phyloP scores from a whole-genome alignment of 768 basidiomycete species.

The Suillus weaverae region DNA sequence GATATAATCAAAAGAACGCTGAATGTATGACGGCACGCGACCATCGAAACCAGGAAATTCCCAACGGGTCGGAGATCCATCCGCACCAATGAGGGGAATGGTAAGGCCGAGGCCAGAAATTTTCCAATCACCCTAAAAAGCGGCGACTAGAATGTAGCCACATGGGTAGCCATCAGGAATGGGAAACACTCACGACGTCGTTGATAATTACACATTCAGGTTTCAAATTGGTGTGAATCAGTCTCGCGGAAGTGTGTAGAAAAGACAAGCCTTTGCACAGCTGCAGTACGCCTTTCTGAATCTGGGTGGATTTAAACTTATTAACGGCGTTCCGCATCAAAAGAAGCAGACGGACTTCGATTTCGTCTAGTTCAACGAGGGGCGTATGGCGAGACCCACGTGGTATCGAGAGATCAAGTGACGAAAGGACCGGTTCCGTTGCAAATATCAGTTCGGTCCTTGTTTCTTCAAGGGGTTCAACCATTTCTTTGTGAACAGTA shows the following conservation, averaged over 20 bases:
- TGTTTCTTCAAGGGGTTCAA: conserved; percentile 94
- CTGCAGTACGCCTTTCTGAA: conserved; percentile 95
- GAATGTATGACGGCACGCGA: conserved; percentile 74
- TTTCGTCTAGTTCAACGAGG: conserved; percentile 88
- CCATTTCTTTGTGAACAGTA: conserved; percentile 68
- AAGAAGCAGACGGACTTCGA: conserved; percentile 62
- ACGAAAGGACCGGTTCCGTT: conserved; percentile 86
- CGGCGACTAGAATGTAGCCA: neutral
- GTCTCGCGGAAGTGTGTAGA: conserved; percentile 86
- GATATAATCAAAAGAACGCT: conserved; percentile 94
- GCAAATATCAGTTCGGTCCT: conserved; percentile 88
- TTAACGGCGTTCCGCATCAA: neutral
- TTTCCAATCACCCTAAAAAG: conserved; percentile 88
- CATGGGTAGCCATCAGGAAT: neutral
- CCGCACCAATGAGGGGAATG: conserved; percentile 66
- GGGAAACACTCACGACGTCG: conserved; percentile 59
- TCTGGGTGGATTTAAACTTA: conserved; percentile 43
- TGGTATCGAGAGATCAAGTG: conserved; percentile 74
- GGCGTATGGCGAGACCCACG: conserved; percentile 56
- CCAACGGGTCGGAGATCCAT: conserved; percentile 80
- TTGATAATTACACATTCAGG: conserved; percentile 91
- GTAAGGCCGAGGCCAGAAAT: conserved; percentile 87
- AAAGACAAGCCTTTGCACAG: conserved; percentile 88
- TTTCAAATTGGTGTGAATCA: conserved; percentile 89
- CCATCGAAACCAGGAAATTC: conserved; percentile 89